These are phyloP conservation scores for Barnettozyma hawaiiensis DNA, from an alignment of 1,139 yeast genomes.

Conservation along the genomic window DNA sequence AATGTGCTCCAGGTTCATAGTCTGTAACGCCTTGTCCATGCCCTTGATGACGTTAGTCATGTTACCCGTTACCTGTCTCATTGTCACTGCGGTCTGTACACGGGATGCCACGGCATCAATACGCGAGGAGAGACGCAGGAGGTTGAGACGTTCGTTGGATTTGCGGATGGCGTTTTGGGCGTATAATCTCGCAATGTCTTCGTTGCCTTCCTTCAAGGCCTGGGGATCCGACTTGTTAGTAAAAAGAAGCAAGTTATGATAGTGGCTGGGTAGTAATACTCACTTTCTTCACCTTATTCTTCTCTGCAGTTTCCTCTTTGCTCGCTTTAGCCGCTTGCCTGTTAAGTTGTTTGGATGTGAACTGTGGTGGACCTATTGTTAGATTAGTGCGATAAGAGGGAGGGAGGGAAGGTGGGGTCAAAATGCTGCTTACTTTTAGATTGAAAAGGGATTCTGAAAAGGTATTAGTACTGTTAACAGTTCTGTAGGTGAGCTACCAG, in stretches of 20 bases:
- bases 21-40: slow-evolving; percentile 93
- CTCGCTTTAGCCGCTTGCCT: slow-evolving; percentile 88
- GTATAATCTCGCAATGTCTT: slow-evolving; percentile 88
- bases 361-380: slow-evolving; percentile 39
- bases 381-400: slow-evolving; percentile 3
- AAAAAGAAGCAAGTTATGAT: background rate
- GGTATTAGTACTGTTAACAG: background rate
- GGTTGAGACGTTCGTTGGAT: slow-evolving; percentile 76
- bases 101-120: slow-evolving; percentile 95
- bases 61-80: slow-evolving; percentile 90
- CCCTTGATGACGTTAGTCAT: slow-evolving; percentile 92
- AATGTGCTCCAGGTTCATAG: slow-evolving; percentile 90
- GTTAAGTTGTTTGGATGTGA: slow-evolving; percentile 89
- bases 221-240: slow-evolving; percentile 10
- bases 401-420: background rate
- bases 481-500: background rate
- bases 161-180: slow-evolving; percentile 96
- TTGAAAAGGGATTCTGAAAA: slow-evolving; percentile 51
- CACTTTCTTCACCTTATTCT: slow-evolving; percentile 77
- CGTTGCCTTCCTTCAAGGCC: slow-evolving; percentile 80
- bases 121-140: slow-evolving; percentile 77
- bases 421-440: slow-evolving; percentile 33
- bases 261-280: slow-evolving; percentile 23
- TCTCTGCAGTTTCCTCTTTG: slow-evolving; percentile 83
- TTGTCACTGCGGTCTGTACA: slow-evolving; percentile 95